Evolutionary conservation across 495 filamentous ascomycete species (phyloP).

Genomic region (Lasiosphaeria hispida): DNA sequence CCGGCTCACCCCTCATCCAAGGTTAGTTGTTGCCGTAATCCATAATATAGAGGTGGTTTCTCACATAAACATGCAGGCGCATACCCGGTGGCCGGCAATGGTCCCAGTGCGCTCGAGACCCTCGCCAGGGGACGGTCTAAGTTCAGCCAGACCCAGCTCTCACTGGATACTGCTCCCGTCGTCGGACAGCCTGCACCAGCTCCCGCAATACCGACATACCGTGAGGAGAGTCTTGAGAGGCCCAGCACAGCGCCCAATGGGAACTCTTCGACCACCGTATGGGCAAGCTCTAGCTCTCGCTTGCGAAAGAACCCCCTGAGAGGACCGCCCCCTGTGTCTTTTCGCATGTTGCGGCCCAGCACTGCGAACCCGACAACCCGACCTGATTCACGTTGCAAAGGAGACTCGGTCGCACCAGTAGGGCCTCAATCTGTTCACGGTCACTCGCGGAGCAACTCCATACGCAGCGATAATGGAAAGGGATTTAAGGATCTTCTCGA

Average conservation of each 20-base stretch:
- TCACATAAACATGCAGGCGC: conserved; percentile 32
- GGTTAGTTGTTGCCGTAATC: conserved; percentile 32
- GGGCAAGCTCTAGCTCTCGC: conserved; percentile 7
- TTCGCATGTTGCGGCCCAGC: conserved; percentile 18
- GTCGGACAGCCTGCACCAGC: conserved; percentile 28
- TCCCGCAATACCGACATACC: conserved; percentile 30
- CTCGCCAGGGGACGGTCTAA: conserved; percentile 29
- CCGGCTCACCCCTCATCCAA: conserved; percentile 30
- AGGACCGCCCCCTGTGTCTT: conserved; percentile 28
- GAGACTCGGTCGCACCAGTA: not conserved
- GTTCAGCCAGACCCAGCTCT: conserved; percentile 26
- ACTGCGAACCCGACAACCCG: conserved; percentile 10
- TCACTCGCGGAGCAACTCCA: conserved; percentile 22
- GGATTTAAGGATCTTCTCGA: conserved; percentile 51
- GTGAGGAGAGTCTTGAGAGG: conserved; percentile 26
- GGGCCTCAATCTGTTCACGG: not conserved
- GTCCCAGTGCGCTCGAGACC: conserved; percentile 25
- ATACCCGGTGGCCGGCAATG: conserved; percentile 33
- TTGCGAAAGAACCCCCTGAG: conserved; percentile 15
- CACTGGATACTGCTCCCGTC: conserved; percentile 5
- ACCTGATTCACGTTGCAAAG: conserved; percentile 16
- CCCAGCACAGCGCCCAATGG: conserved; percentile 41
- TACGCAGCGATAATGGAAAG: conserved; percentile 19
- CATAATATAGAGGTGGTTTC: conserved; percentile 13
- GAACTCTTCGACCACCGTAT: conserved; percentile 2